A percentile compares a stretch with the other conserved stretches of the same genome.
These are phyloP conservation scores for Trichoderma sp. DNA, from an alignment of 2,329 filamentous ascomycete genomes.

Conservation along the genomic window DNA sequence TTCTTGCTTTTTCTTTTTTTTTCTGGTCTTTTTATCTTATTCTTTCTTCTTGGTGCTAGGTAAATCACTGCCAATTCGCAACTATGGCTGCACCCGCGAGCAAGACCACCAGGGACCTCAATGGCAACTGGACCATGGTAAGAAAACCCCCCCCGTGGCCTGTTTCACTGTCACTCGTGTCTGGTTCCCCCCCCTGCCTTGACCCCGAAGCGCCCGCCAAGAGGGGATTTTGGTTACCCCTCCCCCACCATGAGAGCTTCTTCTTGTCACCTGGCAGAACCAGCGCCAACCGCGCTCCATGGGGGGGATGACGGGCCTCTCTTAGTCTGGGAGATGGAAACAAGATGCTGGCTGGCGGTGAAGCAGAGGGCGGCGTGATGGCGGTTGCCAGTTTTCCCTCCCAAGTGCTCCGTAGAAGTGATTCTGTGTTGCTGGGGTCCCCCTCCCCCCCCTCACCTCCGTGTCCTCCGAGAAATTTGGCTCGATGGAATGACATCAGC, in stretches of 20 bases:
- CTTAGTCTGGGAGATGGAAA: background rate
- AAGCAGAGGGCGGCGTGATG: background rate
- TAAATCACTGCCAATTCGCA: background rate
- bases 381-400: background rate
- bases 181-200: background rate
- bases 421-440: background rate
- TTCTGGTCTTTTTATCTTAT: too few species aligned
- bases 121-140: slow-evolving; percentile 68
- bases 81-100: slow-evolving; percentile 69
- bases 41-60: background rate
- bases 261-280: background rate
- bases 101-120: slow-evolving; percentile 65
- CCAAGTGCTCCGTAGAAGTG: background rate
- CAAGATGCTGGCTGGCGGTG: background rate
- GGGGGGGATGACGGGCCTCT: background rate
- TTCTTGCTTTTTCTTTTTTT: background rate
- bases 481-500: slow-evolving; percentile 8
- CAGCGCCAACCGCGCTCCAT: slow-evolving; percentile 14
- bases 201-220: background rate
- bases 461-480: background rate
- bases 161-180: background rate
- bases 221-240: background rate
- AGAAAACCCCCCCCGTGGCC: slow-evolving; percentile 26
- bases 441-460: too few species aligned
- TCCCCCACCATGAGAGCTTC: slow-evolving; percentile 7